Percentiles rank a stretch among this genome's conserved stretches.
Evolutionary conservation across 192 early-diverging fungal species (phyloP).

Genomic region (Coemansia sp.): DNA sequence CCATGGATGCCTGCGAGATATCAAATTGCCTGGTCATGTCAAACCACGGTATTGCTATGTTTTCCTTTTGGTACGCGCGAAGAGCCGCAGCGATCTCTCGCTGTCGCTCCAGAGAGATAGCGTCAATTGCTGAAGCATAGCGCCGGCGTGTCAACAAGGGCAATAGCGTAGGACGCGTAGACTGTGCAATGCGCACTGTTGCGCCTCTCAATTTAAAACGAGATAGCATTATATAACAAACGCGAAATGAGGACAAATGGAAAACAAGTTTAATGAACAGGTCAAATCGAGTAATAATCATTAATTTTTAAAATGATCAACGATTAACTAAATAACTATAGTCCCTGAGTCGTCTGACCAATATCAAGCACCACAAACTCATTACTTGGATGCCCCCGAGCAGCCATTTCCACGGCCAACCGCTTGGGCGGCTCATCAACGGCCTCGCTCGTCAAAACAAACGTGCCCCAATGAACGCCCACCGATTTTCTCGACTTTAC

Average conservation of each 20-base stretch:
- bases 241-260: background rate
- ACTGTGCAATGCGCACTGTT: background rate
- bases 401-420: slow-evolving; percentile 57
- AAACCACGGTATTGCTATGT: background rate
- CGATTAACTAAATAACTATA: background rate
- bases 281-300: background rate
- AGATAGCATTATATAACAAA: background rate
- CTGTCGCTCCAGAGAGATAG: background rate
- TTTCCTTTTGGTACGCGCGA: background rate
- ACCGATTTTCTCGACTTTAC: slow-evolving; percentile 63
- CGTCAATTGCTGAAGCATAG: background rate
- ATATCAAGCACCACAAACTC: slow-evolving; percentile 55
- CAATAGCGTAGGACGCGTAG: background rate
- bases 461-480: slow-evolving; percentile 88
- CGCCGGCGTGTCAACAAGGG: too few species aligned
- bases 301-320: slow-evolving; percentile 18
- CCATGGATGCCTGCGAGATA: background rate
- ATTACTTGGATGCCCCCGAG: slow-evolving; percentile 50
- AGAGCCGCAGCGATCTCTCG: background rate
- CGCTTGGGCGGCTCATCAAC: slow-evolving; percentile 67
- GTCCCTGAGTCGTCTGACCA: slow-evolving; percentile 41
- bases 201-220: background rate
- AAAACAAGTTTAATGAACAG: background rate
- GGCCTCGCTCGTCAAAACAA: slow-evolving; percentile 70
- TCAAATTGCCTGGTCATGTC: background rate